Percentiles rank a stretch among this genome's conserved stretches.
Conservation (phyloP, 768 basidiomycete genomes). For the Suillus lakei region DNA sequence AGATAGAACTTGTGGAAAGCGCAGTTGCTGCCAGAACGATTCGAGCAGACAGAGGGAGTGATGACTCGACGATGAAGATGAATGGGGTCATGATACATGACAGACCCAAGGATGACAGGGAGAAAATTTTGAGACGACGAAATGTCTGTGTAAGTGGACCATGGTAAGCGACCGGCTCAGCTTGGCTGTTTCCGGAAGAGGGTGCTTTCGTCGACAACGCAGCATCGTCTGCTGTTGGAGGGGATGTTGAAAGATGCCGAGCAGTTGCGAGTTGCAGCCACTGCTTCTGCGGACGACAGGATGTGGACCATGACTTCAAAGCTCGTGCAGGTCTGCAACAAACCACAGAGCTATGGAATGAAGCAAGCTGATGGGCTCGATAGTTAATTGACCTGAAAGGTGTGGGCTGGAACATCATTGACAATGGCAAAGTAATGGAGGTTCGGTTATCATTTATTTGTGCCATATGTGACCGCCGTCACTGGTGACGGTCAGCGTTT, state of each 20-base stretch:
- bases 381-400: not conserved
- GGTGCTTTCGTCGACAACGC: conserved; percentile 9
- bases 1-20: conserved; percentile 70
- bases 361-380: not conserved
- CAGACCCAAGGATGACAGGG: conserved; percentile 74
- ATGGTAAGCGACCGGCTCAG: conserved; percentile 51
- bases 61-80: conserved; percentile 81
- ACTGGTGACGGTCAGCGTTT: not conserved
- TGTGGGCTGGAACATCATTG: not conserved
- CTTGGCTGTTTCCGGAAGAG: conserved; percentile 7
- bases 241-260: conserved; percentile 20
- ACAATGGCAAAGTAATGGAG: not conserved
- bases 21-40: conserved; percentile 71
- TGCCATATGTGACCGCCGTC: not conserved
- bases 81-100: conserved; percentile 75
- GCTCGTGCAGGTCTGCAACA: not conserved
- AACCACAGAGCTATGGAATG: not conserved
- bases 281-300: conserved; percentile 9
- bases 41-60: conserved; percentile 71
- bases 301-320: not conserved
- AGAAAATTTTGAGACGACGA: conserved; percentile 81
- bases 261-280: conserved; percentile 13
- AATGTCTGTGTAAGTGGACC: conserved; percentile 79
- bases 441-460: not conserved
- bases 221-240: conserved; percentile 8